Evolutionary conservation across 441 rosid species (phyloP), one percentile per base, ranked within the genome.

Genomic region (Croton laevigatus): DNA sequence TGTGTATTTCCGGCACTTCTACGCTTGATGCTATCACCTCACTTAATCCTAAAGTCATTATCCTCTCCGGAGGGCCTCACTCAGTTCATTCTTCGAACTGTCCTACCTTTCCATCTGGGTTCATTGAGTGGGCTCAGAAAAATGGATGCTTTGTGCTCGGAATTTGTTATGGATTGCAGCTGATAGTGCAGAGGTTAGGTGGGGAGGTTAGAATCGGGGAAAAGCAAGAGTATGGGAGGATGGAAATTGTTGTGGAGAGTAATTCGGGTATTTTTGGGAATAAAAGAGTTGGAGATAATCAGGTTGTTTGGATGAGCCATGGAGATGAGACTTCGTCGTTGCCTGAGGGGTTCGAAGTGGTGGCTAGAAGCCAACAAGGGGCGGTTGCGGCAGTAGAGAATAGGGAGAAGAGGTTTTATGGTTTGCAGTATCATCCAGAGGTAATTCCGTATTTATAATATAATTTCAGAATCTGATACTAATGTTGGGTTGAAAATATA

Each of bases 21-120:
- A 71, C 94, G 9, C 89, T 94, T 72, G 73, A 82, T 8, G 34
- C 87, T 67, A 88, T 94, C 77, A 73, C 81, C n/a, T 76, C 77
- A 60, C 84, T 76, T 64, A 85, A 81, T 75, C 99, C 98, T 4
- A 81, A 80, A 49, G 89, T 89, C 40, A 90, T 91, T 46, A 86
- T 95, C 73, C 97, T 95, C 83, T 95, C 98, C 53, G 99, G 99
- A 1, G 96, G 98, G 0, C 99, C 97, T 6, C 98, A 91, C 81
- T 95, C 98, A 6, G 94, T 92, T 49, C 98, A 93, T 73, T 65
- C 87, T 6, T 73, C 65, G 8, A 73, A 83, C 59, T 83, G 91
- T 0, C 98, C 97, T 12, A 75, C 88, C 48, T 89, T 94, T 53
- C 88, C 96, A 0, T 71, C 79, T 0, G 97, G 93, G 52, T 92